Evolutionary conservation across 257 asterid species (phyloP), one percentile per base, ranked within the genome.

Genomic region (Eustoma russellianum): DNA sequence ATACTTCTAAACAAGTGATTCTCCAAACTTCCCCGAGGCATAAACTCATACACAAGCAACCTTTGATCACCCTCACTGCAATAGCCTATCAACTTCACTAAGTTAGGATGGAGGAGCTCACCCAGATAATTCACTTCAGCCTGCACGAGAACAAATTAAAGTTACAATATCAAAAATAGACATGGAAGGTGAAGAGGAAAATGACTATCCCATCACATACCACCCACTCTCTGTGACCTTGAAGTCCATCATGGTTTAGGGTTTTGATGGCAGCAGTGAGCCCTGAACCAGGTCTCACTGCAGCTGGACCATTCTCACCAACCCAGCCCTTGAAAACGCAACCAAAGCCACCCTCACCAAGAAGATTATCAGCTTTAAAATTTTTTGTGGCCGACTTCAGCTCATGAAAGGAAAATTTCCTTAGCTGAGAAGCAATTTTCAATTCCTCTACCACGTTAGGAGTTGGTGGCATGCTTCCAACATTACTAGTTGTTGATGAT

Each of bases 201-300:
- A 56, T 55, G 43, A 38, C 43, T 38, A 38, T 38, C 9, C 12
- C 43, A 38, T 11, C 12, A 38, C 76, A 6, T 81, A 86, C 95
- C 24, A 86, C 79, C 95, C 97, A 89, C 77, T 89, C 97, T 70
- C 74, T 81, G 62, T 89, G 97, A 63, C 97, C 97, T 76, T 89
- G 97, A 63, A 83, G 82, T 15, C 97, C 97, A 33, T 81, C 74
- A 7, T 77, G 89, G 66, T 89, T 89, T 45, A 89, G 85, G 50
- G 86, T 81, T 67, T 89, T 89, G 16, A 89, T 94, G 3, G 97
- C 97, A 63, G 83, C 95, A 3, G 95, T 54, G 30, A 85, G 72
- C 17, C 94, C 97, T n/a, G 84, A 62, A 35, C 94, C 94, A 4
- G 88, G 83, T 71, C 73, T 83, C 34, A 79, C 94, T 0, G 94